Evolutionary conservation across 345 rosid species (phyloP).

Genomic region (Gynandropsis gynandra): DNA sequence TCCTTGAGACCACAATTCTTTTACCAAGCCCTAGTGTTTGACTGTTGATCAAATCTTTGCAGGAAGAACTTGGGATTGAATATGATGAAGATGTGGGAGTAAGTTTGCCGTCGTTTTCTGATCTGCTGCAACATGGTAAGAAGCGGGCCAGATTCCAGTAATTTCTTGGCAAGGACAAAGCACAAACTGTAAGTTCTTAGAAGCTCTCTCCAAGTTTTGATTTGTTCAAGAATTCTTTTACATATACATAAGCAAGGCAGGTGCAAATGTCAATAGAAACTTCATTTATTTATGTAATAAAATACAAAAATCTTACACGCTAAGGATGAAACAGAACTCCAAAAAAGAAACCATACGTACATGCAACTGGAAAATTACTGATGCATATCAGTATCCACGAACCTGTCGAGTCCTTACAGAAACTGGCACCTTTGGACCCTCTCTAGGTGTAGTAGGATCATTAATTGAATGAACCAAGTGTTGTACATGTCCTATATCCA

Average conservation of each 20-base stretch:
- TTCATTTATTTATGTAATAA: conserved; percentile 15
- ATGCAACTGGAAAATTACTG: not conserved
- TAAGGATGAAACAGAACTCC: conserved; percentile 18
- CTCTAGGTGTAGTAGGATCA: conserved; percentile 29
- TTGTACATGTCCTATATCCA: conserved; percentile 24
- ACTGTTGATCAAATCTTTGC: conserved; percentile 24
- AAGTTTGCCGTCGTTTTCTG: conserved; percentile 54
- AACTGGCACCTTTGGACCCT: conserved; percentile 32
- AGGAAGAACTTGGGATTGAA: conserved; percentile 90
- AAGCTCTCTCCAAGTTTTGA: conserved; percentile 13
- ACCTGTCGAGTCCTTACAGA: conserved; percentile 56
- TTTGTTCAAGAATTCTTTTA: conserved; percentile 11
- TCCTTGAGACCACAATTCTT: not conserved
- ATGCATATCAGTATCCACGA: conserved; percentile 51
- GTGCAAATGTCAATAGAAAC: conserved; percentile 11
- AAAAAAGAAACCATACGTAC: conserved; percentile 1
- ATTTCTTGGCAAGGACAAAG: conserved; percentile 6
- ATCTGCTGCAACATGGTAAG: conserved; percentile 47
- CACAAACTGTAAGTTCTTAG: conserved; percentile 14
- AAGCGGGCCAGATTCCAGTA: conserved; percentile 47
- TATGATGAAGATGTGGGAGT: conserved; percentile 82
- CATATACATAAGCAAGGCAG: conserved; percentile 6
- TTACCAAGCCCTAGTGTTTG: conserved; percentile 10
- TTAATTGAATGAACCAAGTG: conserved; percentile 20
- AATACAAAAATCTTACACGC: conserved; percentile 9